These are phyloP conservation scores for Russula brevipes DNA, from an alignment of 768 basidiomycete species.

Conservation along the genomic window DNA sequence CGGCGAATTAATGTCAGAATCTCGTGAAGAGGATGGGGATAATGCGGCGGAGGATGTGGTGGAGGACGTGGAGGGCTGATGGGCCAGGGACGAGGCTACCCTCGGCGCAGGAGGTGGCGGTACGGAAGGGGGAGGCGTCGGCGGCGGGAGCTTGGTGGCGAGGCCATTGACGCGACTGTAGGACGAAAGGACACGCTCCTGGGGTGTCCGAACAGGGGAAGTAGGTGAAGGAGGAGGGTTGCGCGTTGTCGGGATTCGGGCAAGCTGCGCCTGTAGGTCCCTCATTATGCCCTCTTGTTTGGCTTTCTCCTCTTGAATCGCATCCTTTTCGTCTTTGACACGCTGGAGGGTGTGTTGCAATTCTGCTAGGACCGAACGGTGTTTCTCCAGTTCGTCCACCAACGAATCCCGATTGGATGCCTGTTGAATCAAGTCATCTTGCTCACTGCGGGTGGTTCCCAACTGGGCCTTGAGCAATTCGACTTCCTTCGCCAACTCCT, in stretches of 20 bases:
- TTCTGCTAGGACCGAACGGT: slow-evolving; percentile 71
- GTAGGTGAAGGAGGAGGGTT: slow-evolving; percentile 37
- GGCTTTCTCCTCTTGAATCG: slow-evolving; percentile 63
- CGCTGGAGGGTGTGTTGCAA: slow-evolving; percentile 72
- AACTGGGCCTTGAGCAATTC: slow-evolving; percentile 55
- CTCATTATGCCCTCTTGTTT: slow-evolving; percentile 64
- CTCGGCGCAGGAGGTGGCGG: slow-evolving; percentile 80
- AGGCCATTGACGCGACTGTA: slow-evolving; percentile 57
- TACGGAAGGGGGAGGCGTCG: slow-evolving; percentile 80
- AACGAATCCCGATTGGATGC: slow-evolving; percentile 71
- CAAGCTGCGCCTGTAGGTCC: slow-evolving; percentile 71
- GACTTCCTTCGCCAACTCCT: slow-evolving; percentile 39
- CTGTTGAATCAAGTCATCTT: slow-evolving; percentile 61
- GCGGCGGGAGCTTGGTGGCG: slow-evolving; percentile 77
- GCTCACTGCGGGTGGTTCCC: slow-evolving; percentile 51
- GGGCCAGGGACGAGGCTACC: slow-evolving; percentile 44
- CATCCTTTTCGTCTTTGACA: slow-evolving; percentile 79
- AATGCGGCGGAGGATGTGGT: slow-evolving; percentile 48
- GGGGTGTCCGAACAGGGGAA: slow-evolving; percentile 47
- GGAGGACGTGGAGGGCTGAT: slow-evolving; percentile 48
- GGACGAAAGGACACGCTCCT: slow-evolving; percentile 42
- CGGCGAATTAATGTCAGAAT: slow-evolving; percentile 65
- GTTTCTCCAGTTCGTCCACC: slow-evolving; percentile 68
- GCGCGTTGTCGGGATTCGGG: slow-evolving; percentile 44
- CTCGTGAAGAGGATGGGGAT: slow-evolving; percentile 58